Conservation (phyloP, 345 rosid genomes). For the Physaria fendleri region DNA sequence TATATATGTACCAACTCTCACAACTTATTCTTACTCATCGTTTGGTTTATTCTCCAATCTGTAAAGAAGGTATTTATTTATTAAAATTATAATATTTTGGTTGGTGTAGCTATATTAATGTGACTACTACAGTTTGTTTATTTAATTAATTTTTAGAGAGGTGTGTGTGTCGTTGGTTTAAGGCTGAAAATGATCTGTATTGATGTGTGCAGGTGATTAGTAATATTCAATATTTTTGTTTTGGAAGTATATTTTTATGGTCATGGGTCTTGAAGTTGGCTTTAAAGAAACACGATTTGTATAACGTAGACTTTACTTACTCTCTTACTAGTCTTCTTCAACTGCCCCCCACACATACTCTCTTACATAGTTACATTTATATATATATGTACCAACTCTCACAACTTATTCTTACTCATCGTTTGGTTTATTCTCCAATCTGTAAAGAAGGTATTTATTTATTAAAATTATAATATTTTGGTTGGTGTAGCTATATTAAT, state of each 20-base stretch:
- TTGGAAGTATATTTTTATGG: slow-evolving; percentile 13
- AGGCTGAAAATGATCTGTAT: slow-evolving; percentile 9
- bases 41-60: slow-evolving; percentile 6
- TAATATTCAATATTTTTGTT: slow-evolving; percentile 7
- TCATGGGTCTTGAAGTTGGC: slow-evolving; percentile 40
- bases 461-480: neutral
- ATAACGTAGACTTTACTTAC: slow-evolving; percentile 20
- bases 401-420: slow-evolving; percentile 7
- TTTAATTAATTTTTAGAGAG: neutral
- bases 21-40: slow-evolving; percentile 5
- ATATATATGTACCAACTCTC: neutral
- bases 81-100: neutral
- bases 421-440: slow-evolving; percentile 3
- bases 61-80: slow-evolving; percentile 22
- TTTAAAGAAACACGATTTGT: slow-evolving; percentile 21
- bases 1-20: neutral
- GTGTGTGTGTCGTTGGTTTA: neutral
- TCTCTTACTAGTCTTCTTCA: slow-evolving; percentile 12
- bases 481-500: slow-evolving; percentile 13
- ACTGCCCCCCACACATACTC: slow-evolving; percentile 18
- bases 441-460: slow-evolving; percentile 22
- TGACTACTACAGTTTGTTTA: neutral
- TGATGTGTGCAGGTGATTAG: slow-evolving; percentile 21
- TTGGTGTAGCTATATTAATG: slow-evolving; percentile 12
- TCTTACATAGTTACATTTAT: no score